phyloP scores from a whole-genome alignment of 306 rosid species.

The Senna tora region DNA sequence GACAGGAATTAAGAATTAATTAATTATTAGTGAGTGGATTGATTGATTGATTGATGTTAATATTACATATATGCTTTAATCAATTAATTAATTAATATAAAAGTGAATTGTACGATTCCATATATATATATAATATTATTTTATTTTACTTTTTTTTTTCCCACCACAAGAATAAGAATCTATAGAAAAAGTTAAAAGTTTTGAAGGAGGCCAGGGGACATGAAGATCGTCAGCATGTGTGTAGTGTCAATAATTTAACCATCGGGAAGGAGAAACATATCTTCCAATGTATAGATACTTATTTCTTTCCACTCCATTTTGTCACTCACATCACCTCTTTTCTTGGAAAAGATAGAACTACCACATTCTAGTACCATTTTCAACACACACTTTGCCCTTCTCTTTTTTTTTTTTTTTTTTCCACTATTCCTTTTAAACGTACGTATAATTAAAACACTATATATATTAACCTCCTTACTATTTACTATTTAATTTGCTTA shows the following conservation, averaged over 20 bases:
- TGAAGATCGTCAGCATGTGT: constrained; percentile 32
- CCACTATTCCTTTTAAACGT: no score
- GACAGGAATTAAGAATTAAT: no score
- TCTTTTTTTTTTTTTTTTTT: no score
- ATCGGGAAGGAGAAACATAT: constrained; percentile 41
- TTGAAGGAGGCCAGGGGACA: constrained; percentile 38
- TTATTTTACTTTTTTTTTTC: constrained; percentile 38
- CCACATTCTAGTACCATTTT: constrained; percentile 34
- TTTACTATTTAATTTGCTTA: no score
- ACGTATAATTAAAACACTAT: no score
- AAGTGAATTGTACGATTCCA: neutral
- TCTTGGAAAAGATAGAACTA: constrained; percentile 45
- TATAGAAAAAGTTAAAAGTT: constrained; percentile 39
- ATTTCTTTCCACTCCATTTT: constrained; percentile 29
- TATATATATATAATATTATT: no score
- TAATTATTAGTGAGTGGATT: no score
- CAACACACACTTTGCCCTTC: no score
- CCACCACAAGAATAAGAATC: constrained; percentile 52
- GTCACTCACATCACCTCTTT: constrained; percentile 7
- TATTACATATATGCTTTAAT: no score
- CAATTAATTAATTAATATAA: no score
- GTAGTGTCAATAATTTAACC: constrained; percentile 43
- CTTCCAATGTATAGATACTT: neutral
- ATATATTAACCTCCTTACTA: no score
- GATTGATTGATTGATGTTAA: no score